Base-by-base conservation (phyloP, 495 filamentous ascomycete species). In the Hypoxylon crocopeplum region DNA sequence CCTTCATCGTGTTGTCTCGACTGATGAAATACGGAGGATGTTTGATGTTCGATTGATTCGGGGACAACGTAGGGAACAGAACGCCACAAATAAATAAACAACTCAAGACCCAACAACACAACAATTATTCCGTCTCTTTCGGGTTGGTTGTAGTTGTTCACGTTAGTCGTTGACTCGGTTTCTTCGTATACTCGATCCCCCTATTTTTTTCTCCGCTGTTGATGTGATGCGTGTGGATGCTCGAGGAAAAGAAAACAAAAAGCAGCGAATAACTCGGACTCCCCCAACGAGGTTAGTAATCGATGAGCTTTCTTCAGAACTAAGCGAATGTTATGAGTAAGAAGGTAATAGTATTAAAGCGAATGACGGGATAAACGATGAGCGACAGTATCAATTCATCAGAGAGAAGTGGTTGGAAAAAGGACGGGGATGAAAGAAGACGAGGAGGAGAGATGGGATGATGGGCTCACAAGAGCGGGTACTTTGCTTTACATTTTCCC, bases 41-140 rank as follows among this genome's bases (percentile, higher is more conserved):
- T 56, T 25, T 40, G 38, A 46, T 11, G 20, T 32, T 33, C 44
- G 49, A 34, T 54, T 39, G 42, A 50, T 12, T 38, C 44, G 36
- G 49, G 22, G 10, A 13, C 38, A 10, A 53, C 34, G 38, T 32
- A 55, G 44, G 39, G 19, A 30, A 58, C 24, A 38, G 29, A 55
- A 59, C 61, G 55, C 61, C 54, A 48, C 61, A 55, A 59, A 59
- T 37, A 64, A 64, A 55, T 55, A 64, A 64, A 53, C n/a, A 42
- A 48, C 48, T 59, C 32, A 15, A 40, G 15, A 39, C 45, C 27
- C 54, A 47, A 50, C 19, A n/a, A 27, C 27, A 29, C n/a, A n/a
- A 47, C 38, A 37, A 50, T 47, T 27, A 40, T 21, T 27, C 36
- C 29, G n/a, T 22, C 36, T 24, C 13, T 27, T 30, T 2, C 7